These are phyloP conservation scores for Melanomma pulvis-pyrius DNA, from an alignment of 495 filamentous ascomycete species.

Conservation along the genomic window DNA sequence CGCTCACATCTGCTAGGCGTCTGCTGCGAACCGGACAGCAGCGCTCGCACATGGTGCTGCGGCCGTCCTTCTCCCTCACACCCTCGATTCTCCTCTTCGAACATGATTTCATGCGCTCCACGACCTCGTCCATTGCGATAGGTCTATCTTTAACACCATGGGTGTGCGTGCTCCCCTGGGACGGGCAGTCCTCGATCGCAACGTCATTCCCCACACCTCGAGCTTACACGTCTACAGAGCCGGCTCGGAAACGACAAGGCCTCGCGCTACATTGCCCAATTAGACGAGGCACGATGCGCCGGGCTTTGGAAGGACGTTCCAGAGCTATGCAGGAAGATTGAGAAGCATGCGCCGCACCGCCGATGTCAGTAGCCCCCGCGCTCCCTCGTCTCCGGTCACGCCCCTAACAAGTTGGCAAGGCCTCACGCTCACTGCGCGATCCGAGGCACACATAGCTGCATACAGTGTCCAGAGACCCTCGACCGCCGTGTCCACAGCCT, in stretches of 20 bases:
- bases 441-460: slow-evolving; percentile 66
- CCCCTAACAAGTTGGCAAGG: slow-evolving; percentile 52
- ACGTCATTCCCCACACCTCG: slow-evolving; percentile 30
- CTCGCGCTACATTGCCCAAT: slow-evolving; percentile 71
- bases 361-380: slow-evolving; percentile 62
- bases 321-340: slow-evolving; percentile 86
- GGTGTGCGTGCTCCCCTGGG: slow-evolving; percentile 22
- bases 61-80: not conserved
- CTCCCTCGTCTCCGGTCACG: not conserved
- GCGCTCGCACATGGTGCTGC: not conserved
- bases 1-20: not conserved
- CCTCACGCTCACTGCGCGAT: slow-evolving; percentile 72
- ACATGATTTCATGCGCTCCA: slow-evolving; percentile 19
- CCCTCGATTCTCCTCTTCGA: slow-evolving; percentile 13
- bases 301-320: slow-evolving; percentile 88
- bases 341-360: slow-evolving; percentile 86
- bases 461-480: slow-evolving; percentile 45
- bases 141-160: slow-evolving; percentile 32
- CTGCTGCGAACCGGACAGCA: not conserved
- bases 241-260: slow-evolving; percentile 64
- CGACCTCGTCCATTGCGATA: slow-evolving; percentile 20
- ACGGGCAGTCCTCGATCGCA: not conserved
- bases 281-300: slow-evolving; percentile 84
- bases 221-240: slow-evolving; percentile 25
- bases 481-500: slow-evolving; percentile 49